Evolutionary conservation across 371 early-diverging fungal genomes (phyloP).

Genomic region (Mucor plumbeus): DNA sequence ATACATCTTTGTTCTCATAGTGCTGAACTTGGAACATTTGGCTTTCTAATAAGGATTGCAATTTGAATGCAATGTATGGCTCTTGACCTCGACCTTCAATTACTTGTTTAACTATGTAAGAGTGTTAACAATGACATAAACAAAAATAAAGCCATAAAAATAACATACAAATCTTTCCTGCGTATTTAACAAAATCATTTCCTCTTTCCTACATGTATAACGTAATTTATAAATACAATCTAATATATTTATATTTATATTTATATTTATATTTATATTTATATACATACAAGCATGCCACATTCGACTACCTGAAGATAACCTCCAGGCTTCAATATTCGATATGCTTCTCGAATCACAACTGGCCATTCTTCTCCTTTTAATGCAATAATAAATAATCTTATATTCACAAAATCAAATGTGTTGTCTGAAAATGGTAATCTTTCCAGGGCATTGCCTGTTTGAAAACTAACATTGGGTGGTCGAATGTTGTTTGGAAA

Average conservation of each 20-base stretch:
- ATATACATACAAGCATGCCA: slow-evolving; percentile 40
- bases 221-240: slow-evolving; percentile 1
- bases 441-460: slow-evolving; percentile 52
- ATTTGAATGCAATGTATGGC: slow-evolving; percentile 50
- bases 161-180: slow-evolving; percentile 40
- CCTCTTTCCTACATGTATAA: slow-evolving; percentile 32
- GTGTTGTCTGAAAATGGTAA: slow-evolving; percentile 63
- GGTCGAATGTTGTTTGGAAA: slow-evolving; percentile 58
- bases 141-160: background rate
- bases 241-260: too few species aligned
- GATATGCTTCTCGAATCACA: slow-evolving; percentile 51
- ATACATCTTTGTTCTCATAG: slow-evolving; percentile 23
- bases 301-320: slow-evolving; percentile 59
- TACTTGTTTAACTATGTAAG: slow-evolving; percentile 30
- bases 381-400: slow-evolving; percentile 59
- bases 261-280: background rate
- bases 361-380: slow-evolving; percentile 56
- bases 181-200: slow-evolving; percentile 32
- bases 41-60: slow-evolving; percentile 36
- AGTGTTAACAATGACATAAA: background rate
- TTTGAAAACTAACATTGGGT: slow-evolving; percentile 48
- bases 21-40: slow-evolving; percentile 38
- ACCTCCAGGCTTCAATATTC: slow-evolving; percentile 65
- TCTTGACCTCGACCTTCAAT: slow-evolving; percentile 51
- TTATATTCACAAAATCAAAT: slow-evolving; percentile 64